Conservation (phyloP, 345 rosid genomes). For the Clarkia xantiana region DNA sequence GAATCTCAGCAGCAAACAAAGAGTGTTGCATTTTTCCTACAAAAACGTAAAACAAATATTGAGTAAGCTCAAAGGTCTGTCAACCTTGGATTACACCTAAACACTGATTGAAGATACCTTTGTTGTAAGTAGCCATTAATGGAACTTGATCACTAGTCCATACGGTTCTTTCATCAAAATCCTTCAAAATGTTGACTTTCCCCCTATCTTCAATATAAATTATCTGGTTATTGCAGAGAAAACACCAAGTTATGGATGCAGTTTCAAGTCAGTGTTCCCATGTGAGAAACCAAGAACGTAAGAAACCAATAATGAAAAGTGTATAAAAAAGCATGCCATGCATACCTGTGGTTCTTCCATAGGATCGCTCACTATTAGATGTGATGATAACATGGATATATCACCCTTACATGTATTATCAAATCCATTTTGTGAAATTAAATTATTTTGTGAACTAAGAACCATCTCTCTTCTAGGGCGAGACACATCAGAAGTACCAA, state of each 20-base stretch:
- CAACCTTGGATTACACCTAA: background rate
- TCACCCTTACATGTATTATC: slow-evolving; percentile 38
- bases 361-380: slow-evolving; percentile 65
- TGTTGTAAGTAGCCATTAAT: slow-evolving; percentile 75
- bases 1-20: slow-evolving; percentile 67
- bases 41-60: slow-evolving; percentile 11
- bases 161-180: slow-evolving; percentile 80
- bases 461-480: slow-evolving; percentile 52
- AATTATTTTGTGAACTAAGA: slow-evolving; percentile 30
- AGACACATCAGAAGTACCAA: slow-evolving; percentile 38
- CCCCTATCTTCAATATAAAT: slow-evolving; percentile 80
- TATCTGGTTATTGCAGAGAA: slow-evolving; percentile 29
- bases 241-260: background rate
- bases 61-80: background rate
- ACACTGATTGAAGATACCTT: slow-evolving; percentile 35
- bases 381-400: slow-evolving; percentile 38
- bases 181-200: slow-evolving; percentile 58
- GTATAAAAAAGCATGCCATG: background rate
- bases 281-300: background rate
- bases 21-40: slow-evolving; percentile 95
- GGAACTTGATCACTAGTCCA: slow-evolving; percentile 79
- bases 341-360: slow-evolving; percentile 76
- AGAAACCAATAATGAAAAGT: too few relatives aligned
- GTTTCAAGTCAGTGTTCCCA: slow-evolving; percentile 1
- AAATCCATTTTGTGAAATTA: slow-evolving; percentile 19